Base-by-base conservation (phyloP, 495 filamentous ascomycete species). In the Bryoglossum gracile region DNA sequence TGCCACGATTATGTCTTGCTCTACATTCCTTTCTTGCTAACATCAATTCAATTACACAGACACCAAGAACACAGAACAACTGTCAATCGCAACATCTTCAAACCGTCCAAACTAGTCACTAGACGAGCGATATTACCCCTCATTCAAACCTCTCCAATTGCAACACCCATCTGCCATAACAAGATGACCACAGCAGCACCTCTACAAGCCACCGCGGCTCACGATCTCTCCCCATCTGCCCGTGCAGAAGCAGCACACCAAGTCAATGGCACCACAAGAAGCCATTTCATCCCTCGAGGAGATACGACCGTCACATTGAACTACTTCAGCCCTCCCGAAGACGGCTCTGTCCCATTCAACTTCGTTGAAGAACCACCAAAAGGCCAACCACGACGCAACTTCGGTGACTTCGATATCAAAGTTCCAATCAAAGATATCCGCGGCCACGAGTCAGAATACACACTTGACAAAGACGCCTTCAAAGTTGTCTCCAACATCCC, bases 401-500 rank as follows among this genome's bases (percentile, higher is more conserved):
- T 72, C 58, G 59, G 59, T 41, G 63, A 72, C 45, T 50, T 54
- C 30, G 16, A 59, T 1, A 63, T 72, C 39, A 36, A 63, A 19
- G 81, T 84, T 6, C 43, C 56, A 0, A 71, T 92, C 50, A 59
- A 69, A 51, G 87, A 92, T 66, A 73, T 87, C 58, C 82, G 89
- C 2, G 76, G 74, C 32, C 61, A 64, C 18, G 86, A 88, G 60
- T 46, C 61, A 23, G 46, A 65, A 28, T 92, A 79, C 70, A 80
- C 61, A 8, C 71, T 92, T 4, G 83, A 90, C 72, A 70, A 64
- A 41, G 76, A 90, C 67, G 83, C 86, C 51, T 91, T 94, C 73
- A 66, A 71, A 33, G 59, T 81, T 9, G 46, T 81, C 32, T 63
- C 64, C 21, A 62, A 69, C 37, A 56, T 81, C 4, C 67, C 77